A percentile compares a stretch with the other conserved stretches of the same genome.
phyloP scores from a whole-genome alignment of 352 stramenopile genomes.

The Phytophthora pistaciae region DNA sequence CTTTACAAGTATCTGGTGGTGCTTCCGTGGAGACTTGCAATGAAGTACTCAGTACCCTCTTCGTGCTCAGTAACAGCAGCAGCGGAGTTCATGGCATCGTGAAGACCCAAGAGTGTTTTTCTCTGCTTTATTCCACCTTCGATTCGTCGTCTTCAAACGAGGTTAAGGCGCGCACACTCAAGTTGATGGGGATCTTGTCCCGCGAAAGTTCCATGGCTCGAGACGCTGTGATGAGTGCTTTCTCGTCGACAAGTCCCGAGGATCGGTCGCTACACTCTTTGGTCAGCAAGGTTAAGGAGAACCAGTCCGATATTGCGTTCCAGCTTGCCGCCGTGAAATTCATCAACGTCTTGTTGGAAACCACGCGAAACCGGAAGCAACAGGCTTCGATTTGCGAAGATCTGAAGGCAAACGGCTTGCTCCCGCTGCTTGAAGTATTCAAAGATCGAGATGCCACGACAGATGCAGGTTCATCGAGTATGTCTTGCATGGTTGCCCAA shows the following conservation, averaged over 20 bases:
- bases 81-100: slow-evolving; percentile 42
- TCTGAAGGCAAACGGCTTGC: slow-evolving; percentile 42
- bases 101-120: slow-evolving; percentile 40
- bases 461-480: neutral
- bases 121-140: slow-evolving; percentile 39
- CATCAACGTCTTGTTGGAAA: slow-evolving; percentile 52
- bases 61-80: slow-evolving; percentile 52
- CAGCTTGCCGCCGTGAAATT: slow-evolving; percentile 54
- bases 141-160: slow-evolving; percentile 24
- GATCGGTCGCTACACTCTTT: slow-evolving; percentile 41
- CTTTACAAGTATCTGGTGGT: slow-evolving; percentile 42
- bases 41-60: slow-evolving; percentile 62
- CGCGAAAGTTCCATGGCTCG: slow-evolving; percentile 37
- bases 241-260: slow-evolving; percentile 22
- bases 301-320: slow-evolving; percentile 34
- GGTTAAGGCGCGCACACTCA: slow-evolving; percentile 37
- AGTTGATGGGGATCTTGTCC: slow-evolving; percentile 40
- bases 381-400: slow-evolving; percentile 53
- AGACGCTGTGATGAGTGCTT: slow-evolving; percentile 36
- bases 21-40: slow-evolving; percentile 31
- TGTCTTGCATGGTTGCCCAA: slow-evolving; percentile 16
- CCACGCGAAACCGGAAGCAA: slow-evolving; percentile 35
- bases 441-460: slow-evolving; percentile 5
- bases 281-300: slow-evolving; percentile 34
- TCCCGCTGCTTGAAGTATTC: slow-evolving; percentile 41